These are phyloP conservation scores for Ustilago xerochloae DNA, from an alignment of 1,284 basidiomycete genomes.

Conservation along the genomic window DNA sequence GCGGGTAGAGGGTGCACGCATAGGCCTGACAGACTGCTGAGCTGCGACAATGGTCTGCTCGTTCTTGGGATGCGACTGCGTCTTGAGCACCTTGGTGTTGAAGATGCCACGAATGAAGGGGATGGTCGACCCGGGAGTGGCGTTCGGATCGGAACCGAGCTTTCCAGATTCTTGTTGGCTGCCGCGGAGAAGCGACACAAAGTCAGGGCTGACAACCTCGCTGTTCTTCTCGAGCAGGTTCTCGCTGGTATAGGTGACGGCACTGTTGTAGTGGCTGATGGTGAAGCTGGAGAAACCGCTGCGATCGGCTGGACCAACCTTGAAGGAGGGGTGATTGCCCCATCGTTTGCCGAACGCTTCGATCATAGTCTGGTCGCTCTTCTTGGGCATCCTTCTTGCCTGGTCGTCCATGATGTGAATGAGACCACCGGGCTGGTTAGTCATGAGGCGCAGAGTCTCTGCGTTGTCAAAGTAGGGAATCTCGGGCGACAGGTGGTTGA, in stretches of 20 bases:
- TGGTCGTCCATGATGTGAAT: constrained; percentile 99
- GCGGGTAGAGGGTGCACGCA: constrained; percentile 81
- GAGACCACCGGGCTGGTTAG: constrained; percentile 87
- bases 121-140: constrained; percentile 53
- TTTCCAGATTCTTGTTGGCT: constrained; percentile 63
- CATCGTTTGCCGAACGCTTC: constrained; percentile 93
- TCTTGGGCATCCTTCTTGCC: constrained; percentile 83
- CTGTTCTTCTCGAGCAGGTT: constrained; percentile 88
- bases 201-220: constrained; percentile 90
- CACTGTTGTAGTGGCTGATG: constrained; percentile 88
- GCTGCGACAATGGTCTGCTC: constrained; percentile 94
- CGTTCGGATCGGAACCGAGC: constrained; percentile 42
- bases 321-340: constrained; percentile 89
- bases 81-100: constrained; percentile 85
- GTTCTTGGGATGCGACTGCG: constrained; percentile 87
- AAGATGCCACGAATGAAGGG: constrained; percentile 92
- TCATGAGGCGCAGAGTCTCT: constrained; percentile 86
- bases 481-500: constrained; percentile 77
- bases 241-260: constrained; percentile 90
- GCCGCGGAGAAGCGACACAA: constrained; percentile 86
- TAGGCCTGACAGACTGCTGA: constrained; percentile 90
- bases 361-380: constrained; percentile 92
- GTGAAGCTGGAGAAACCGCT: constrained; percentile 88
- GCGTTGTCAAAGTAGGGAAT: constrained; percentile 90
- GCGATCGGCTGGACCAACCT: constrained; percentile 71